Base-by-base conservation (phyloP, 2,329 filamentous ascomycete species). In the Dryadomyces quercivorus region DNA sequence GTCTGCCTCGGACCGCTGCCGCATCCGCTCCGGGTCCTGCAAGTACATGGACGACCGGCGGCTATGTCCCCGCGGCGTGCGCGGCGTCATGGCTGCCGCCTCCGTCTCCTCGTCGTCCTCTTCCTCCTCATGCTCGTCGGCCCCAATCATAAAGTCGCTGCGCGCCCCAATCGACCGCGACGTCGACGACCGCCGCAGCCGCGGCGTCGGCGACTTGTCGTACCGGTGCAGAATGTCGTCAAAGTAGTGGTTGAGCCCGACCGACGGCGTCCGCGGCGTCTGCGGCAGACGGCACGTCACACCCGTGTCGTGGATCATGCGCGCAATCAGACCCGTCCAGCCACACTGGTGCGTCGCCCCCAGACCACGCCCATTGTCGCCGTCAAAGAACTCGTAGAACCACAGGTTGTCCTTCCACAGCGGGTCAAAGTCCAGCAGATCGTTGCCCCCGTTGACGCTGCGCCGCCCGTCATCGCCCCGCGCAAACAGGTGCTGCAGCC, bases 331-430 rank as follows among this genome's bases (percentile, higher is more conserved):
- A 22, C 92, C 92, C 42, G 92, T 96, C 92, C 93, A 97, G 51
- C 92, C 92, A 65, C 89, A 95, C 69, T 97, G 93, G 69, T 97
- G 93, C 50, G 85, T 92, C 42, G 92, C 89, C 55, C 92, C 92
- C 1, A 97, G 78, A 16, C 93, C 92, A 61, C 90, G 85, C 15
- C 92, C 92, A 51, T 77, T 84, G 66, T 97, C 91, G 43, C 90
- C 92, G 65, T 97, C 92, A 66, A 97, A 97, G 75, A 94, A 97
- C 68, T 97, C 92, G 66, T 95, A 86, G 76, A 95, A 97, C 88
- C 89, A 96, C 63, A 97, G 75, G 64, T 91, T 82, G 63, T 94
- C 91, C 68, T 86, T 92, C 92, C 92, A 97, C 69, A 95, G 76
- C 22, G 88, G 84, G 65, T 97, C 90, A 64, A 87, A 95, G 70